phyloP scores from a whole-genome alignment of 2,329 filamentous ascomycete genomes.

The Monosporascus sp. region DNA sequence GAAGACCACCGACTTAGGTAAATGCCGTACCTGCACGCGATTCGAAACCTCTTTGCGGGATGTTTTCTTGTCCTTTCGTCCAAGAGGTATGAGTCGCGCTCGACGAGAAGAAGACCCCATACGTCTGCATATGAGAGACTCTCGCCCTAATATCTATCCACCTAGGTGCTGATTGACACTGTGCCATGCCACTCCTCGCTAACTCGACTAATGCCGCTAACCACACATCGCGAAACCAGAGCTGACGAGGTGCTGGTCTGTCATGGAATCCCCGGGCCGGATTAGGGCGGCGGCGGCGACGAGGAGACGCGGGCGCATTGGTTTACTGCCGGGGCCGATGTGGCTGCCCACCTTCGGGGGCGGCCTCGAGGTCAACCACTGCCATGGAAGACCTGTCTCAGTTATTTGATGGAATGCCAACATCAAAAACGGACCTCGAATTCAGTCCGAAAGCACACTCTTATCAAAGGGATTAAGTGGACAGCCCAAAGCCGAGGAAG shows the following conservation, averaged over 20 bases:
- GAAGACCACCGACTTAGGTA: conserved; percentile 18
- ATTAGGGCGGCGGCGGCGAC: conserved; percentile 40
- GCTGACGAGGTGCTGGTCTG: conserved; percentile 52
- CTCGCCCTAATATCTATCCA: neutral
- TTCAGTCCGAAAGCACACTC: too few relatives aligned
- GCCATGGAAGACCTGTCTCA: too few relatives aligned
- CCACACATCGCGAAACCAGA: neutral
- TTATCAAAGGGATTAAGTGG: too few relatives aligned
- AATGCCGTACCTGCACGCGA: neutral
- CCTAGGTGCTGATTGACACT: neutral
- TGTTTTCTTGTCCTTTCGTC: conserved; percentile 29
- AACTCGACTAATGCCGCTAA: too few relatives aligned
- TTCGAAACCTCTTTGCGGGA: too few relatives aligned
- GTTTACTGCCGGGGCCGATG: conserved; percentile 25
- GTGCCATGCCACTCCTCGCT: neutral
- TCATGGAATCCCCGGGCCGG: conserved; percentile 42
- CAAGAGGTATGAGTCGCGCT: conserved; percentile 53
- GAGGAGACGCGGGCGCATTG: conserved; percentile 47
- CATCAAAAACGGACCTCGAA: too few relatives aligned
- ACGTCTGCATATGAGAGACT: conserved; percentile 46
- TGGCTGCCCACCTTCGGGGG: conserved; percentile 44
- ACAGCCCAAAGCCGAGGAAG: too few relatives aligned
- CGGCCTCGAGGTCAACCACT: too few relatives aligned
- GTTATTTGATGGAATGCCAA: too few relatives aligned
- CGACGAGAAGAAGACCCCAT: conserved; percentile 55